These are phyloP conservation scores for Suillus alpinus DNA, from an alignment of 768 basidiomycete genomes.

Conservation along the genomic window DNA sequence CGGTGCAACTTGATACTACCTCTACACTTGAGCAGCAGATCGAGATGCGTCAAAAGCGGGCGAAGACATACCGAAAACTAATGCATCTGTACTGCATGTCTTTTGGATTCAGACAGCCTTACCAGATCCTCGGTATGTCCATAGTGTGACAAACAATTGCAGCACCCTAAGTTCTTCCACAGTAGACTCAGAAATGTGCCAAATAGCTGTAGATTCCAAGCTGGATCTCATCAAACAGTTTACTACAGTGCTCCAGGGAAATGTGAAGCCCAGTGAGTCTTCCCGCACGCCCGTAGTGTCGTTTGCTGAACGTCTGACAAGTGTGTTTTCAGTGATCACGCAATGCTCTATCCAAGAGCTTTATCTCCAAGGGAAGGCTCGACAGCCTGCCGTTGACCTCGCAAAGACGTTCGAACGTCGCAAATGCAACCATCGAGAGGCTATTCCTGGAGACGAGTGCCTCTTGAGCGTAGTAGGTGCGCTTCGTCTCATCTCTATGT, in stretches of 20 bases:
- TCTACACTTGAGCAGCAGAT: neutral
- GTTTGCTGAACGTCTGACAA: slow-evolving; percentile 29
- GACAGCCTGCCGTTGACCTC: slow-evolving; percentile 78
- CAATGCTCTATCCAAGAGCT: slow-evolving; percentile 96
- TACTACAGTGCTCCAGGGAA: slow-evolving; percentile 75
- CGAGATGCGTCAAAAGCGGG: slow-evolving; percentile 89
- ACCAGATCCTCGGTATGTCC: slow-evolving; percentile 80
- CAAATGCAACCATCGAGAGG: slow-evolving; percentile 91
- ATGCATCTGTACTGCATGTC: slow-evolving; percentile 86
- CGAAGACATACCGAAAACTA: slow-evolving; percentile 91
- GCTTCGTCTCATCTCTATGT: neutral
- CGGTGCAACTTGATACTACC: neutral
- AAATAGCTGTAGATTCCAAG: slow-evolving; percentile 61
- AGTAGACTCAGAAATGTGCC: slow-evolving; percentile 85
- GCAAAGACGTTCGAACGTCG: slow-evolving; percentile 92
- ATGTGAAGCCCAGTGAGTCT: slow-evolving; percentile 84
- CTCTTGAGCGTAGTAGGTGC: slow-evolving; percentile 76
- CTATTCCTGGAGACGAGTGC: slow-evolving; percentile 85
- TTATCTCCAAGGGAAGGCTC: slow-evolving; percentile 74
- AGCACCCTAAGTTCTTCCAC: slow-evolving; percentile 26
- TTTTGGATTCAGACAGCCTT: slow-evolving; percentile 92
- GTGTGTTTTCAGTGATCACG: slow-evolving; percentile 86
- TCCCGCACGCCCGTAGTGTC: slow-evolving; percentile 7
- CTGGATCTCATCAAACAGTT: slow-evolving; percentile 78
- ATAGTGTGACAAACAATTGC: neutral